phyloP scores from a whole-genome alignment of 192 early-diverging fungal genomes.

The Coemansia sp. region DNA sequence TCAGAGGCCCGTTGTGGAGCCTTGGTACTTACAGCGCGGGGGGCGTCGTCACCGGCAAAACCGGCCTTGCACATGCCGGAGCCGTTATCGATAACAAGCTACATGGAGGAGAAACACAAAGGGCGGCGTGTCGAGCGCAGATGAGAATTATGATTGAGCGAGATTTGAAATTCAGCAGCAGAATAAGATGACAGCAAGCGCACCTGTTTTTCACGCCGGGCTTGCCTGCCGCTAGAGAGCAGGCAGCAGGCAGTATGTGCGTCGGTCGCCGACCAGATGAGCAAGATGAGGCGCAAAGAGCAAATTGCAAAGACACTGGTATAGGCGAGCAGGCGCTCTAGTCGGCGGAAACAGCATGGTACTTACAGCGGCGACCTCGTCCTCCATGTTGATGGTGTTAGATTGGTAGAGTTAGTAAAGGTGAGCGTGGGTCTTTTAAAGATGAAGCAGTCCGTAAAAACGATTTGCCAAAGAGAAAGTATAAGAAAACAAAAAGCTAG shows the following conservation, averaged over 20 bases:
- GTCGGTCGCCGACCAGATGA: too few species aligned
- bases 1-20: too few species aligned
- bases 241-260: not conserved
- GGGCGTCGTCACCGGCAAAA: conserved; percentile 89
- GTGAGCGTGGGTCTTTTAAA: conserved; percentile 2
- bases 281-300: not conserved
- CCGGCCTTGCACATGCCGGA: conserved; percentile 96
- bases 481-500: conserved; percentile 7
- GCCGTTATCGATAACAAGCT: conserved; percentile 89
- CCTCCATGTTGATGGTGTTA: conserved; percentile 59
- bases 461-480: conserved; percentile 7
- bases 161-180: conserved; percentile 10
- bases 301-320: not conserved
- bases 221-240: too few species aligned
- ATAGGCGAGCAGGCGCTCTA: not conserved
- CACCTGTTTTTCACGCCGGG: too few species aligned
- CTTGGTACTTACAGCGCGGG: conserved; percentile 76
- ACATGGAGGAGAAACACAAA: conserved; percentile 11
- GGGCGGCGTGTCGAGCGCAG: conserved; percentile 1
- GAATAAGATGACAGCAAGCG: too few species aligned
- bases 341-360: not conserved
- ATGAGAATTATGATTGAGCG: conserved; percentile 25
- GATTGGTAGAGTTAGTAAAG: conserved; percentile 1
- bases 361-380: conserved; percentile 83
- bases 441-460: not conserved